These are phyloP conservation scores for Aspergillus nomiae DNA, from an alignment of 2,329 filamentous ascomycete genomes.

Conservation along the genomic window DNA sequence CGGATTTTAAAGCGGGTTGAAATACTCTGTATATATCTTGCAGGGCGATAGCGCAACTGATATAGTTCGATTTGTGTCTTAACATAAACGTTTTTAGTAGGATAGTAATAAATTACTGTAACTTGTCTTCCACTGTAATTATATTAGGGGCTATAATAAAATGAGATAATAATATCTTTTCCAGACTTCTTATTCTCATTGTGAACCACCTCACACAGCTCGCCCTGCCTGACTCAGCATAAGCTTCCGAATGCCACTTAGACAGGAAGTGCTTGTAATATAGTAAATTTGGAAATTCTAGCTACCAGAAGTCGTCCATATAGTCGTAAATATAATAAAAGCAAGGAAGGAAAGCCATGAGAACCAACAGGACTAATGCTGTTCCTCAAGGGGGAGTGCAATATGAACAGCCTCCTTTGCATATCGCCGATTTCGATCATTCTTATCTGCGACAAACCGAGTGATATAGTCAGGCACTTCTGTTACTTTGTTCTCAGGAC, in stretches of 20 bases:
- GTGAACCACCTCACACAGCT: too few relatives aligned
- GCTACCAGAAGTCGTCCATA: neutral
- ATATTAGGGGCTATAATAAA: too few relatives aligned
- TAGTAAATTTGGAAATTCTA: neutral
- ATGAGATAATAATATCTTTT: too few relatives aligned
- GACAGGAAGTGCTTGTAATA: too few relatives aligned
- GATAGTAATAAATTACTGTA: too few relatives aligned
- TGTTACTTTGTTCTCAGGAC: slow-evolving; percentile 59
- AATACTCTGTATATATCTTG: neutral
- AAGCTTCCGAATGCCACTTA: too few relatives aligned
- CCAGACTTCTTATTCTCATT: too few relatives aligned
- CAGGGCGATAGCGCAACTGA: neutral
- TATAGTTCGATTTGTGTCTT: neutral
- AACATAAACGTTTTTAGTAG: neutral
- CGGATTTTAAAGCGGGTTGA: neutral
- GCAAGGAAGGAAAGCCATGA: neutral
- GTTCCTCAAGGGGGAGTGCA: slow-evolving; percentile 31
- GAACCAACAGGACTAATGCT: slow-evolving; percentile 23
- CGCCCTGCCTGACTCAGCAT: too few relatives aligned
- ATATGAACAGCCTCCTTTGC: slow-evolving; percentile 38
- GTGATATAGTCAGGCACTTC: slow-evolving; percentile 65
- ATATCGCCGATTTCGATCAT: slow-evolving; percentile 46
- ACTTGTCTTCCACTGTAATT: too few relatives aligned
- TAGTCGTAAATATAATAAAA: neutral
- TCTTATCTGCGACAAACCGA: slow-evolving; percentile 54